Percentiles rank a stretch among this genome's conserved stretches.
These are phyloP conservation scores for Thelonectria rubi DNA, from an alignment of 2,329 filamentous ascomycete species.

Conservation along the genomic window DNA sequence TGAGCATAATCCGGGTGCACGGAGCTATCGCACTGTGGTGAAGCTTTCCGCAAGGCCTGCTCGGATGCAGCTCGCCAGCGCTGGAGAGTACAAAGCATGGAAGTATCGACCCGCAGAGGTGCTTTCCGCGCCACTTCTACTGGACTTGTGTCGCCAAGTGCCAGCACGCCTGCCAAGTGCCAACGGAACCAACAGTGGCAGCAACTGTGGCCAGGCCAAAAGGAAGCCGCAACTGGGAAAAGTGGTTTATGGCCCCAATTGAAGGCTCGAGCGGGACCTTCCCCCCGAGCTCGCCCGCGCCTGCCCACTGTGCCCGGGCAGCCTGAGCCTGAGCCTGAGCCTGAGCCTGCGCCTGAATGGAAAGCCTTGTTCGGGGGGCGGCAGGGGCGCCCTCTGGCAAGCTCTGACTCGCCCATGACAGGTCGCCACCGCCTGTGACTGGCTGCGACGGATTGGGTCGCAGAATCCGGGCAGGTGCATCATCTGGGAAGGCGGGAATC, in stretches of 20 bases:
- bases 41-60: neutral
- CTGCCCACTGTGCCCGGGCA: neutral
- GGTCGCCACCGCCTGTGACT: slow-evolving; percentile 20
- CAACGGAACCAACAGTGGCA: neutral
- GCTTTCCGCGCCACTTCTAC: neutral
- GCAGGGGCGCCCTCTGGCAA: slow-evolving; percentile 2
- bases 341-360: too few relatives aligned
- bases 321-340: too few relatives aligned
- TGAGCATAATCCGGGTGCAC: neutral
- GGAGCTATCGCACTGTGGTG: neutral
- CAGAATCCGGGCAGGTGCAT: slow-evolving; percentile 27
- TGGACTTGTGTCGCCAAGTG: too few relatives aligned
- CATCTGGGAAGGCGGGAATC: slow-evolving; percentile 32
- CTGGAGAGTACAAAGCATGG: neutral
- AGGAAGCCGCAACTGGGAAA: slow-evolving; percentile 2
- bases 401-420: slow-evolving; percentile 19
- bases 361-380: neutral
- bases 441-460: slow-evolving; percentile 14
- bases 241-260: neutral
- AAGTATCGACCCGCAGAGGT: neutral
- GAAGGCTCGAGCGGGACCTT: neutral
- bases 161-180: neutral
- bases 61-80: too few relatives aligned
- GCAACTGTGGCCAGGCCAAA: neutral
- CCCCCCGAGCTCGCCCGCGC: neutral